These are phyloP conservation scores for Triticum timopheevii DNA, from an alignment of 176 grass and related monocot species.

Conservation along the genomic window DNA sequence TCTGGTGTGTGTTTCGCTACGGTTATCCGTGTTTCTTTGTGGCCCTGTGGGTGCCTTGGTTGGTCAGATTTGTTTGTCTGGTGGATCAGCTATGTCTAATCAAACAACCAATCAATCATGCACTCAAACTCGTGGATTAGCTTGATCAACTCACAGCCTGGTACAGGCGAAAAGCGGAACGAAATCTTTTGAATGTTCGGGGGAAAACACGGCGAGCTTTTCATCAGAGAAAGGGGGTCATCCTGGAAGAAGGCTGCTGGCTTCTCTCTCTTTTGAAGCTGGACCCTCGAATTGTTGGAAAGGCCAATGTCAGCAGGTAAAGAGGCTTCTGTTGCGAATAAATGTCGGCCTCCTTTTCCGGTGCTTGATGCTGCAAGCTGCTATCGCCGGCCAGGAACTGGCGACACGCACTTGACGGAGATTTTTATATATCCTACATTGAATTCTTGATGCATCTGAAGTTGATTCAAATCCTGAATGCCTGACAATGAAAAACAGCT, in stretches of 20 bases:
- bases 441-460: no score
- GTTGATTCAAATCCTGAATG: no score
- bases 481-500: no score
- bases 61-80: slow-evolving; percentile 14
- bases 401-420: not conserved
- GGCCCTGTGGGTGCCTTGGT: not conserved
- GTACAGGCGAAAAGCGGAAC: slow-evolving; percentile 1
- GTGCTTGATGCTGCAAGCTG: not conserved
- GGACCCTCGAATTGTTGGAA: not conserved
- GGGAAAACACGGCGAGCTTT: not conserved
- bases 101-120: not conserved
- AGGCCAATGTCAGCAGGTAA: not conserved
- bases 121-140: not conserved
- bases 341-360: slow-evolving; percentile 14
- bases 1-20: not conserved
- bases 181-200: not conserved
- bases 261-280: not conserved
- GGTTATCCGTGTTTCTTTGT: not conserved
- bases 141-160: slow-evolving; percentile 17
- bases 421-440: not conserved
- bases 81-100: not conserved
- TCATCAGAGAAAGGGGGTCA: not conserved
- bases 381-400: not conserved
- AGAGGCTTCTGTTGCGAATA: slow-evolving; percentile 14
- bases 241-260: not conserved